A percentile compares a stretch with the other conserved stretches of the same genome.
These are phyloP conservation scores for Saccharomycopsis hybrid DNA, from an alignment of 1,139 yeast genomes.

Conservation along the genomic window DNA sequence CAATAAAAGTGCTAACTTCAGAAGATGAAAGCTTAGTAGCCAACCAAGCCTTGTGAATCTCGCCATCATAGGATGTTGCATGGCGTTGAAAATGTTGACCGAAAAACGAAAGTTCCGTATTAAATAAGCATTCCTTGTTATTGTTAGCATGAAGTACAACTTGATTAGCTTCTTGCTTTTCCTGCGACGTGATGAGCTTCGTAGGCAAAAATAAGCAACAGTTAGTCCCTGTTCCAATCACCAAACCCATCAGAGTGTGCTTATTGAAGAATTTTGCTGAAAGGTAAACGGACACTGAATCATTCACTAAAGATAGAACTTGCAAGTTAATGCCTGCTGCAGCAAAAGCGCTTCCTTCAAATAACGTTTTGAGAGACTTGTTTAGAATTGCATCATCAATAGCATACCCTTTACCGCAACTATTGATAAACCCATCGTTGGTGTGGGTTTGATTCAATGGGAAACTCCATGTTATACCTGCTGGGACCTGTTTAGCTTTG, in stretches of 20 bases:
- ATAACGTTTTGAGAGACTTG: slow-evolving; percentile 36
- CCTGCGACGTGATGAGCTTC: slow-evolving; percentile 1
- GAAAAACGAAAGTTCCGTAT: slow-evolving; percentile 31
- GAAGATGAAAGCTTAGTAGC: not conserved
- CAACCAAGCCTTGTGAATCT: slow-evolving; percentile 37
- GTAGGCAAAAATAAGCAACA: slow-evolving; percentile 24
- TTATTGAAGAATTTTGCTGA: slow-evolving; percentile 26
- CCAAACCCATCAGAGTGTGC: slow-evolving; percentile 27
- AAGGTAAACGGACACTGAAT: slow-evolving; percentile 29
- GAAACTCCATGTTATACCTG: slow-evolving; percentile 56
- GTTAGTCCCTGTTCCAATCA: slow-evolving; percentile 33
- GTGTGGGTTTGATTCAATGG: slow-evolving; percentile 42
- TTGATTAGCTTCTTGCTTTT: not conserved
- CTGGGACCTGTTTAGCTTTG: slow-evolving; percentile 28
- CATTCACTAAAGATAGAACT: slow-evolving; percentile 29
- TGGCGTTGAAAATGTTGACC: slow-evolving; percentile 24
- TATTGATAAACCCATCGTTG: slow-evolving; percentile 40
- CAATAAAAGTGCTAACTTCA: slow-evolving; percentile 1
- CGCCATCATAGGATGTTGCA: slow-evolving; percentile 33
- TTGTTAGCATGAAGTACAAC: slow-evolving; percentile 15
- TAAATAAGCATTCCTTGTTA: slow-evolving; percentile 23
- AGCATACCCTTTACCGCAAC: slow-evolving; percentile 47
- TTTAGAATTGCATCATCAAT: slow-evolving; percentile 35
- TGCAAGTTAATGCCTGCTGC: slow-evolving; percentile 21
- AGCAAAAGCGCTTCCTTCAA: slow-evolving; percentile 31